A percentile compares a stretch with the other conserved stretches of the same genome.
These are phyloP conservation scores for Diddensiella santjacobensis DNA, from an alignment of 805 yeast species.

Conservation along the genomic window DNA sequence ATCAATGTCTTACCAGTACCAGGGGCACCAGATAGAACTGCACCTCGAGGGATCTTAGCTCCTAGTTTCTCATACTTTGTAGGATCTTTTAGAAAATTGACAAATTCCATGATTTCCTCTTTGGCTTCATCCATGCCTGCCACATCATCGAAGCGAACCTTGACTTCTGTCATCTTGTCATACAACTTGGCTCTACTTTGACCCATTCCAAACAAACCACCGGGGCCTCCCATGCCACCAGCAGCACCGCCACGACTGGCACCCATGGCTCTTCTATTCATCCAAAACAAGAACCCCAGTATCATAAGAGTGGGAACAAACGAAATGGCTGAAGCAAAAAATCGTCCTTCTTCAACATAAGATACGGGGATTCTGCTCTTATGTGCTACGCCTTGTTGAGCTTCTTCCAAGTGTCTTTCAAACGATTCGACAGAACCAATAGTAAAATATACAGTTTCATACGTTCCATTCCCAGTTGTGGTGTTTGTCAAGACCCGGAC, in stretches of 20 bases:
- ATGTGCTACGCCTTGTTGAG: constrained; percentile 68
- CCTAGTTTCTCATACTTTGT: constrained; percentile 80
- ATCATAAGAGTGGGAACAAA: constrained; percentile 77
- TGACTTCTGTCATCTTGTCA: constrained; percentile 79
- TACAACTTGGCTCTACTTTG: constrained; percentile 76
- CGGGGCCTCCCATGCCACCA: constrained; percentile 47
- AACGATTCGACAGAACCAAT: constrained; percentile 84
- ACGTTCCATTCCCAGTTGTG: constrained; percentile 45
- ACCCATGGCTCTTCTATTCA: constrained; percentile 48
- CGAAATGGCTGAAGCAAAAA: constrained; percentile 60
- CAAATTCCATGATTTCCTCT: constrained; percentile 94
- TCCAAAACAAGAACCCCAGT: constrained; percentile 73
- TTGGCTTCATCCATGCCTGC: constrained; percentile 96
- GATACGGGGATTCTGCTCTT: constrained; percentile 73
- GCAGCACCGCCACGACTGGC: constrained; percentile 40
- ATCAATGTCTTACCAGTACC: constrained; percentile 94
- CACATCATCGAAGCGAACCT: constrained; percentile 79
- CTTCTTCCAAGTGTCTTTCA: constrained; percentile 73
- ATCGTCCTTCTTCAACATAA: constrained; percentile 64
- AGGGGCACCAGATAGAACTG: constrained; percentile 90
- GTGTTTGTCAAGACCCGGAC: constrained; percentile 40
- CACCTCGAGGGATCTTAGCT: constrained; percentile 94
- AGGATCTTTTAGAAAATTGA: constrained; percentile 81
- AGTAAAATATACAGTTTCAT: constrained; percentile 58
- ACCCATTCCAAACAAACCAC: constrained; percentile 73